Percentiles rank a stretch among this genome's conserved stretches.
Evolutionary conservation across 768 basidiomycete genomes (phyloP).

Genomic region (Suillus ampliporus): DNA sequence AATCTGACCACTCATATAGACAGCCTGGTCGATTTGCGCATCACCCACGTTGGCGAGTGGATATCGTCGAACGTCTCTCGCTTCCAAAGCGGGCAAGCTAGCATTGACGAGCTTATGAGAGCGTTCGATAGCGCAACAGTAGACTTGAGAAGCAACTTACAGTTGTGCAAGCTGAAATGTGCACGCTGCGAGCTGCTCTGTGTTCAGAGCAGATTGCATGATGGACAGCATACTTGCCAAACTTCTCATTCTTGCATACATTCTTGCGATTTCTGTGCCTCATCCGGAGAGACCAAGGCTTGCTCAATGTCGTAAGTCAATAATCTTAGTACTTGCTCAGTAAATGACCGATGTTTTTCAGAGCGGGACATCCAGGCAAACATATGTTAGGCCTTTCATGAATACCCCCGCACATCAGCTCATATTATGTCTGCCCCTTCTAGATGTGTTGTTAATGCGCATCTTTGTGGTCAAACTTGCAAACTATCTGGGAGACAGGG

Average conservation of each 20-base stretch:
- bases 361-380: conserved; percentile 62
- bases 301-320: conserved; percentile 55
- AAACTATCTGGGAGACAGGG: conserved; percentile 51
- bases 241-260: conserved; percentile 54
- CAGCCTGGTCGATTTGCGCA: conserved; percentile 45
- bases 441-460: conserved; percentile 56
- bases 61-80: conserved; percentile 52
- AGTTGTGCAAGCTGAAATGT: conserved; percentile 58
- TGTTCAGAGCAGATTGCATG: conserved; percentile 51
- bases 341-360: conserved; percentile 24
- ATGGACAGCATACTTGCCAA: conserved; percentile 52
- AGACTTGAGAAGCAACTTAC: conserved; percentile 50
- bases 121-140: conserved; percentile 48
- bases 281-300: conserved; percentile 30
- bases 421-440: background rate
- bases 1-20: conserved; percentile 46
- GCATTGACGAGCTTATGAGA: conserved; percentile 51
- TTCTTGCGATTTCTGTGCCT: conserved; percentile 49
- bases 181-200: conserved; percentile 54
- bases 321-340: background rate
- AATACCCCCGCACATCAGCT: background rate
- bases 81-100: conserved; percentile 50
- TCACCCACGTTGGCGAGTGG: conserved; percentile 59
- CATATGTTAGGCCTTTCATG: conserved; percentile 48
- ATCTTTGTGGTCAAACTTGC: conserved; percentile 62